phyloP scores from a whole-genome alignment of 352 stramenopile genomes.

The Globisporangium mamillatum region DNA sequence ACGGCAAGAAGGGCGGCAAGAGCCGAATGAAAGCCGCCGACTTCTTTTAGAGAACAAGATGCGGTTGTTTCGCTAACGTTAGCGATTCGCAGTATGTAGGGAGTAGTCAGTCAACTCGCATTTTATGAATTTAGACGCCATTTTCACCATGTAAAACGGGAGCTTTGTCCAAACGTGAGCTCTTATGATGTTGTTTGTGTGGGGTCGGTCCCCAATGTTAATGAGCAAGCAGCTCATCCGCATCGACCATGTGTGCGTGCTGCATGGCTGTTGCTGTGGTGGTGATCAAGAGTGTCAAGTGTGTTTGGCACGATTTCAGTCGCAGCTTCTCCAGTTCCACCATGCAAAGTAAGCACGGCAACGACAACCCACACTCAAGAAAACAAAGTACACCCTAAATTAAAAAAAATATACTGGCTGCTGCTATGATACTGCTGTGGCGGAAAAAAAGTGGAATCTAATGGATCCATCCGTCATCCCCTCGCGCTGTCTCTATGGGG shows the following conservation, averaged over 20 bases:
- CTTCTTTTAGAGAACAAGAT: constrained; percentile 50
- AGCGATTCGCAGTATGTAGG: background rate
- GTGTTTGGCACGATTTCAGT: too few relatives aligned
- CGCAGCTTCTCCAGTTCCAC: too few relatives aligned
- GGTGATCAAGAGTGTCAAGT: too few relatives aligned
- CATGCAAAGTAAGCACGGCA: background rate
- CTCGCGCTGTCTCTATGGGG: constrained; percentile 6
- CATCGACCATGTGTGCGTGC: too few relatives aligned
- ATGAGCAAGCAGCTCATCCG: too few relatives aligned
- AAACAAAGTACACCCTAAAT: background rate
- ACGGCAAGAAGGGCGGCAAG: constrained; percentile 33
- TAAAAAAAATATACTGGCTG: constrained; percentile 15
- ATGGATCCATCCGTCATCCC: background rate
- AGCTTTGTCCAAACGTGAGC: background rate
- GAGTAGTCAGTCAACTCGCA: background rate
- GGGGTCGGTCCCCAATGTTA: too few relatives aligned
- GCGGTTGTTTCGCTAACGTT: background rate
- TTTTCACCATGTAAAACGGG: constrained; percentile 8
- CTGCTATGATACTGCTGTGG: constrained; percentile 11
- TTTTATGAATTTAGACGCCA: constrained; percentile 10
- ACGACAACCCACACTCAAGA: background rate
- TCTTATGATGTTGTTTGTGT: too few relatives aligned
- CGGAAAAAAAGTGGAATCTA: constrained; percentile 4
- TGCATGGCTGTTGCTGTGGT: too few relatives aligned
- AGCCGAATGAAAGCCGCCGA: constrained; percentile 65